Evolutionary conservation across 805 yeast species (phyloP).

Genomic region (Jamesozyma spencerorum): DNA sequence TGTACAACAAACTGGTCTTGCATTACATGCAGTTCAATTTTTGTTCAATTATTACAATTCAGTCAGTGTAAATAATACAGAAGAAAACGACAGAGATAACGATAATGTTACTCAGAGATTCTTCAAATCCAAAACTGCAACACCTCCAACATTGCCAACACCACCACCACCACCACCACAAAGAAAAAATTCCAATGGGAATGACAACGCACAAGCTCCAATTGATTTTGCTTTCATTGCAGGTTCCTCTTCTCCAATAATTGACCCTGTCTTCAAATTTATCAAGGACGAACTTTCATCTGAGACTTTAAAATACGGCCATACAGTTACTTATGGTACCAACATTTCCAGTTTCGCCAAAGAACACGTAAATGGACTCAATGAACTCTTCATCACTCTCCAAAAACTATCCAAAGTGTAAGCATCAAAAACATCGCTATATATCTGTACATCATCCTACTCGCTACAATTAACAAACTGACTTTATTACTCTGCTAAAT

Average conservation of each 20-base stretch:
- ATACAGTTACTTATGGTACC: constrained; percentile 53
- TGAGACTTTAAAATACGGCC: constrained; percentile 34
- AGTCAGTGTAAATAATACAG: constrained; percentile 14
- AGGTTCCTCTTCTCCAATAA: constrained; percentile 58
- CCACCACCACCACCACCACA: neutral
- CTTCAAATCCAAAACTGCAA: neutral
- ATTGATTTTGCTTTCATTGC: constrained; percentile 44
- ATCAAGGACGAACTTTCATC: constrained; percentile 35
- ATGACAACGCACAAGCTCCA: constrained; percentile 13
- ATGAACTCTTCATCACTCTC: constrained; percentile 52
- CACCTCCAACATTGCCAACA: neutral
- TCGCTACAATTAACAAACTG: too few species aligned
- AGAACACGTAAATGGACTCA: constrained; percentile 57
- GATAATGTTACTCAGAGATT: neutral
- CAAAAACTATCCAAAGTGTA: constrained; percentile 4
- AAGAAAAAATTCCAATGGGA: neutral
- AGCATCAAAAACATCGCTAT: neutral
- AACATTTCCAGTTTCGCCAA: constrained; percentile 47
- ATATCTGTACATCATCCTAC: neutral
- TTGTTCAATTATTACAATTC: constrained; percentile 35
- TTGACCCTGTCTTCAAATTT: constrained; percentile 55
- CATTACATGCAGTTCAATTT: constrained; percentile 47
- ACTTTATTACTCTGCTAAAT: neutral
- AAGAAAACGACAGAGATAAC: neutral
- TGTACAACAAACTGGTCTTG: constrained; percentile 56